phyloP scores from a whole-genome alignment of 2,329 filamentous ascomycete genomes.

The Trichophyton schoenleinii region DNA sequence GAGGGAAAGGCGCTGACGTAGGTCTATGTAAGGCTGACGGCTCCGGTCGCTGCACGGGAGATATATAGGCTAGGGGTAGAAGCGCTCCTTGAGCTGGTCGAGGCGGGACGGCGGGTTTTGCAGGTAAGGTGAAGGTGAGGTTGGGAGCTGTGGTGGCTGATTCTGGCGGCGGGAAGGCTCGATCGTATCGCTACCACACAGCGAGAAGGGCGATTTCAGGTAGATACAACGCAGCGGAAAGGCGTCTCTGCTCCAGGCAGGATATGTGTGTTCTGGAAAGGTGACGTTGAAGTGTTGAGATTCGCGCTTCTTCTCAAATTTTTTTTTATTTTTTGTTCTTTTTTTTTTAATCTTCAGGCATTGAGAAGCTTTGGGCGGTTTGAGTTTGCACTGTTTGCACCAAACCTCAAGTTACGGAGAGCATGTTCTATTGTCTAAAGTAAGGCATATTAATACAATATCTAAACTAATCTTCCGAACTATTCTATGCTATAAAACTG shows the following conservation, averaged over 20 bases:
- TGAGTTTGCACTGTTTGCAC: conserved; percentile 6
- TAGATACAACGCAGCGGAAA: background rate
- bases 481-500: background rate
- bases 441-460: background rate
- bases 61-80: conserved; percentile 3
- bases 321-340: conserved; percentile 1
- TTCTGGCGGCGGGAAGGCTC: conserved; percentile 10
- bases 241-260: conserved; percentile 15
- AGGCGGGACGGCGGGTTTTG: background rate
- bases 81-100: background rate
- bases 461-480: background rate
- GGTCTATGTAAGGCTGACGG: background rate
- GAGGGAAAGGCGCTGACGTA: background rate
- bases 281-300: background rate
- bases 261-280: conserved; percentile 4
- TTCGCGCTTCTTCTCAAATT: background rate
- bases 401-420: background rate
- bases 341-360: conserved; percentile 1
- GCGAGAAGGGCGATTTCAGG: conserved; percentile 2
- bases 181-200: conserved; percentile 5
- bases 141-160: background rate
- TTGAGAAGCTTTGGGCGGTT: background rate
- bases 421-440: background rate
- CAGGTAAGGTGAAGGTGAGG: background rate
- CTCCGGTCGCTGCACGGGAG: background rate